Percentiles rank a stretch among this genome's conserved stretches.
Conservation (phyloP, 2,329 filamentous ascomycete species). For the Cladophialophora chaetospira region DNA sequence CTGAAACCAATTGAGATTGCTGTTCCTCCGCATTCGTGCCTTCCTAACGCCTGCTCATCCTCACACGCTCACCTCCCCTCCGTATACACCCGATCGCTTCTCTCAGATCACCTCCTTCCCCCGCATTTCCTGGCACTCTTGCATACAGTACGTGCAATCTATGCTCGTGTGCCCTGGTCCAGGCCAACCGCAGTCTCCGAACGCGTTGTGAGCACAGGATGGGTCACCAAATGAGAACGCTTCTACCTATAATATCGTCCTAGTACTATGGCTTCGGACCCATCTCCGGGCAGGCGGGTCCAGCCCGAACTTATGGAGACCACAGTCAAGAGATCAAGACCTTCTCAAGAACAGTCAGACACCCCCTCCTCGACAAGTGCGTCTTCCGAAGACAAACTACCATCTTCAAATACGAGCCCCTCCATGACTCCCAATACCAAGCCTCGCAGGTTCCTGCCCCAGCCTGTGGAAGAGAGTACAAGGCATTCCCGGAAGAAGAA, state of each 20-base stretch:
- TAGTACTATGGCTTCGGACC: constrained; percentile 24
- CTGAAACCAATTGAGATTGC: constrained; percentile 1
- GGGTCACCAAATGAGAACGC: constrained; percentile 7
- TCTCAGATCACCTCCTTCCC: constrained; percentile 13
- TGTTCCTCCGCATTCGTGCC: constrained; percentile 5
- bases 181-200: constrained; percentile 9
- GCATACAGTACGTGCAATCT: background rate
- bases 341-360: constrained; percentile 11
- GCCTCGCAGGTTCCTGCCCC: constrained; percentile 41
- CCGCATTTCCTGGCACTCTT: constrained; percentile 19
- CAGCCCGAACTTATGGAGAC: constrained; percentile 36
- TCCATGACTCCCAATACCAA: constrained; percentile 24
- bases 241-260: background rate
- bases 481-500: constrained; percentile 42
- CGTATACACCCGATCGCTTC: constrained; percentile 27
- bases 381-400: constrained; percentile 3
- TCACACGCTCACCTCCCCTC: constrained; percentile 10
- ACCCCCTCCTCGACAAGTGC: constrained; percentile 15
- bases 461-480: constrained; percentile 49
- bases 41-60: constrained; percentile 9
- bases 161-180: constrained; percentile 26
- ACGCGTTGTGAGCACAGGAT: constrained; percentile 9
- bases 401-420: constrained; percentile 8
- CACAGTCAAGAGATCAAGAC: constrained; percentile 23
- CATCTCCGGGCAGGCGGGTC: constrained; percentile 28